These are phyloP conservation scores for Triticum aestivum DNA, from an alignment of 176 grass and related monocot species.

Conservation along the genomic window DNA sequence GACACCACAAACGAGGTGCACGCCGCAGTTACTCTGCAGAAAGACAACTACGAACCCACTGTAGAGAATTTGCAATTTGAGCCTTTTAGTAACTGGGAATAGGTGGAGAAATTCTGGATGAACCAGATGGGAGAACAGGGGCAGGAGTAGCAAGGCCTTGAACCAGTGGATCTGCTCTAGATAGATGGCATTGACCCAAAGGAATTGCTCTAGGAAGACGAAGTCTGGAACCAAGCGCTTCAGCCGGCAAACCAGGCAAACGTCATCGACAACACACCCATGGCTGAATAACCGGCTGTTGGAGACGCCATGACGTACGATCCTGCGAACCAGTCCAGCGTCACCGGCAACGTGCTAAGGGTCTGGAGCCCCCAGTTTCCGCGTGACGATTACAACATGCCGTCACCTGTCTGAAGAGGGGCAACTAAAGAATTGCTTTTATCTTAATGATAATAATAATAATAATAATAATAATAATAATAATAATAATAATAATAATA, in stretches of 20 bases:
- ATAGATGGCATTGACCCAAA: not conserved
- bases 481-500: not conserved
- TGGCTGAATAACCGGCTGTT: no score
- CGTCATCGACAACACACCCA: not conserved
- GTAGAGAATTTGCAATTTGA: not conserved
- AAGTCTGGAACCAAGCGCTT: no score
- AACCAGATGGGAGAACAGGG: not conserved
- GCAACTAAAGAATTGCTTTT: not conserved
- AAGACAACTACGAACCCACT: not conserved
- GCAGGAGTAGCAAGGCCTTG: not conserved
- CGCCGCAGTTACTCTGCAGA: not conserved
- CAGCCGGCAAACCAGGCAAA: no score
- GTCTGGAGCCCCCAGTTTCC: not conserved
- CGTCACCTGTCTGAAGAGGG: not conserved
- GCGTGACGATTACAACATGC: constrained; percentile 15
- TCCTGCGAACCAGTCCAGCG: not conserved
- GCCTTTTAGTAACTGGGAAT: not conserved
- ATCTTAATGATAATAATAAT: not conserved
- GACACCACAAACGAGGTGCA: not conserved
- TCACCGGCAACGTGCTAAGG: not conserved
- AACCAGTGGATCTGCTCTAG: not conserved
- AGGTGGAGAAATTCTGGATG: not conserved
- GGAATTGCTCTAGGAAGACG: no score
- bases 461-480: no score
- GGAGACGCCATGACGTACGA: no score